Percentiles rank a stretch among this genome's conserved stretches.
These are phyloP conservation scores for Paramecium sonneborni DNA, from an alignment of 73 alveolate species.

Conservation along the genomic window DNA sequence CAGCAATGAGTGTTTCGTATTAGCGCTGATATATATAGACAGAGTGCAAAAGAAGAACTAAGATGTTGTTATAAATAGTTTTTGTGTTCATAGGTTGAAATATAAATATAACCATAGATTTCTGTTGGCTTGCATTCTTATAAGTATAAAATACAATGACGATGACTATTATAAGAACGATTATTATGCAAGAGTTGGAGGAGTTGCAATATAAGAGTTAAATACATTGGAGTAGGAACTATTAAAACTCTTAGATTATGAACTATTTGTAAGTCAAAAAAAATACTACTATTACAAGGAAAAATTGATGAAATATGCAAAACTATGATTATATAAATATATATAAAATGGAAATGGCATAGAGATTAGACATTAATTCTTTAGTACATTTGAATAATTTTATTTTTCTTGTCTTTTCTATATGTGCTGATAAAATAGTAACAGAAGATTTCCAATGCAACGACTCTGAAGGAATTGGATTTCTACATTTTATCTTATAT, in stretches of 20 bases:
- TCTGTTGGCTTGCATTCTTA: slow-evolving; percentile 74
- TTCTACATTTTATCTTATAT: slow-evolving; percentile 33
- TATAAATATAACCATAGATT: slow-evolving; percentile 62
- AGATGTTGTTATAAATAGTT: slow-evolving; percentile 42
- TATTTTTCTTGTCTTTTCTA: slow-evolving; percentile 34
- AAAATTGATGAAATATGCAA: slow-evolving; percentile 46
- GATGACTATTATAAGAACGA: slow-evolving; percentile 76
- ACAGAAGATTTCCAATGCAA: slow-evolving; percentile 12
- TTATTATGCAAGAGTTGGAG: slow-evolving; percentile 86
- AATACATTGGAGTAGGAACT: slow-evolving; percentile 76
- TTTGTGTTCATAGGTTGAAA: slow-evolving; percentile 58
- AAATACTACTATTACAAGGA: slow-evolving; percentile 69
- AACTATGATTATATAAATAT: slow-evolving; percentile 17
- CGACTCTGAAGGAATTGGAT: background rate
- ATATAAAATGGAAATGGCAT: background rate
- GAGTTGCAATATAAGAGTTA: slow-evolving; percentile 74
- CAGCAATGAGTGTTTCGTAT: slow-evolving; percentile 65
- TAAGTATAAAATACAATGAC: slow-evolving; percentile 77
- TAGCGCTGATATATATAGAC: slow-evolving; percentile 77
- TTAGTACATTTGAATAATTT: slow-evolving; percentile 55
- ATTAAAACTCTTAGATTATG: slow-evolving; percentile 72
- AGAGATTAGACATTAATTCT: slow-evolving; percentile 31
- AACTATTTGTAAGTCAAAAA: slow-evolving; percentile 71
- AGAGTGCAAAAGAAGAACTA: slow-evolving; percentile 62
- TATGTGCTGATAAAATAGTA: slow-evolving; percentile 28